Base-by-base conservation (phyloP, 225 moss, liverwort and hornwort species). In the Marchantia polymorpha region DNA sequence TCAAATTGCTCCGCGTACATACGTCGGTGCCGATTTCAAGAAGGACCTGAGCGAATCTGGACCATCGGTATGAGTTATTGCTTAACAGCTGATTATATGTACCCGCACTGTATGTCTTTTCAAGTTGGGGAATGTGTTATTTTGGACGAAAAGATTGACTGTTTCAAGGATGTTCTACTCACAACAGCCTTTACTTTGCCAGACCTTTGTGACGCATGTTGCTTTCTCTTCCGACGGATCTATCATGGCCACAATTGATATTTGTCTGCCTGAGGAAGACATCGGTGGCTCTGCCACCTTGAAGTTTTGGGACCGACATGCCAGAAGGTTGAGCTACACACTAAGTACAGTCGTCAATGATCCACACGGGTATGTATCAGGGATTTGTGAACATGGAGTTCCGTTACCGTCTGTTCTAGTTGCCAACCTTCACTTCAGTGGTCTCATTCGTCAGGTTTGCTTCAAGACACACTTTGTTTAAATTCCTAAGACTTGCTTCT, bases 231-330 rank as follows among this genome's bases (percentile, higher is more conserved):
- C 60, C 15, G 91, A 92, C 75, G 95, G 93, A 25, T 89, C 89
- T 30, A 80, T 87, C 81, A 91, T 99, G 93, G 95, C 90, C 23
- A 95, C 99, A 13, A 90, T 99, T 26, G 95, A 99, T 82, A 77
- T 92, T 17, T 85, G 93, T 13, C 80, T 92, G 22, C 82, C 92
- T 3, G 92, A 99, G 85, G 82, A 84, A 46, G 69, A n/a, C n/a
- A 69, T 99, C 23, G 99, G 99, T 53, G 90, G 91, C 25, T 87
- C 80, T 61, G 76, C 87, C 60, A 88, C 84, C 68, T 77, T 99
- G 48, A 92, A 91, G 80, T 93, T 92, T 63, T 99, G 99, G 99
- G 88, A 91, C 29, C 88, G 87, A 27, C 81, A 84, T 60, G 50
- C 83, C 48, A 84, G 81, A 48, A 86, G 83, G 29, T 73, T 75